These are phyloP conservation scores for Leptodontidium sp. DNA, from an alignment of 2,329 filamentous ascomycete species.

Conservation along the genomic window DNA sequence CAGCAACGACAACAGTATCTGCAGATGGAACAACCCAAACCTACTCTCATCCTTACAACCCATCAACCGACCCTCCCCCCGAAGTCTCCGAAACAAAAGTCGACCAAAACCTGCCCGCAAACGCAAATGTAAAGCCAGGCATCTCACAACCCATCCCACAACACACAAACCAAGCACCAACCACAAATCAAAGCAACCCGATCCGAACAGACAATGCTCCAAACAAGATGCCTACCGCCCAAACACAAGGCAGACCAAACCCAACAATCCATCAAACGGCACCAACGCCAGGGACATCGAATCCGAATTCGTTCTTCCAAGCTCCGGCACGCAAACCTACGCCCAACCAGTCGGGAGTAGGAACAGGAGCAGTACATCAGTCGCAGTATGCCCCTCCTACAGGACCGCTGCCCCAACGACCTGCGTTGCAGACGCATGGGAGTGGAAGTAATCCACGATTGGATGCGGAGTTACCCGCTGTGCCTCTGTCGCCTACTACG, in stretches of 20 bases:
- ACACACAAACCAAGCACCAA: neutral
- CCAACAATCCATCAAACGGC: constrained; percentile 27
- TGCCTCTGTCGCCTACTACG: constrained; percentile 11
- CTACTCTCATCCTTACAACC: constrained; percentile 39
- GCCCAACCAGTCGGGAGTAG: constrained; percentile 15
- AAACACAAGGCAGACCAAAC: constrained; percentile 16
- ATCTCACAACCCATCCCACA: constrained; percentile 18
- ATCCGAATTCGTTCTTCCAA: constrained; percentile 23
- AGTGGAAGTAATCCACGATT: constrained; percentile 11
- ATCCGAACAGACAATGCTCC: constrained; percentile 10
- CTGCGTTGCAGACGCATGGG: neutral
- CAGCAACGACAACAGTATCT: constrained; percentile 41
- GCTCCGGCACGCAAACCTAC: constrained; percentile 28
- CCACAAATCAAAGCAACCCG: constrained; percentile 6
- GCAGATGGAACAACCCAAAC: constrained; percentile 39
- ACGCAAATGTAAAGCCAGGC: constrained; percentile 16
- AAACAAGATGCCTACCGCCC: constrained; percentile 18
- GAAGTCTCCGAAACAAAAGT: constrained; percentile 36
- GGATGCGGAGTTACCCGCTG: constrained; percentile 15
- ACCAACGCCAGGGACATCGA: constrained; percentile 24
- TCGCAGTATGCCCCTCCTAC: constrained; percentile 18
- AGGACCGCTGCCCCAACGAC: constrained; percentile 12
- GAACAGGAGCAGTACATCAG: constrained; percentile 1
- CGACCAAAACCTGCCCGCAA: constrained; percentile 27
- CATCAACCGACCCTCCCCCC: constrained; percentile 38